Evolutionary conservation across 2,329 filamentous ascomycete genomes (phyloP).

Genomic region (Niveomyces coronatus): DNA sequence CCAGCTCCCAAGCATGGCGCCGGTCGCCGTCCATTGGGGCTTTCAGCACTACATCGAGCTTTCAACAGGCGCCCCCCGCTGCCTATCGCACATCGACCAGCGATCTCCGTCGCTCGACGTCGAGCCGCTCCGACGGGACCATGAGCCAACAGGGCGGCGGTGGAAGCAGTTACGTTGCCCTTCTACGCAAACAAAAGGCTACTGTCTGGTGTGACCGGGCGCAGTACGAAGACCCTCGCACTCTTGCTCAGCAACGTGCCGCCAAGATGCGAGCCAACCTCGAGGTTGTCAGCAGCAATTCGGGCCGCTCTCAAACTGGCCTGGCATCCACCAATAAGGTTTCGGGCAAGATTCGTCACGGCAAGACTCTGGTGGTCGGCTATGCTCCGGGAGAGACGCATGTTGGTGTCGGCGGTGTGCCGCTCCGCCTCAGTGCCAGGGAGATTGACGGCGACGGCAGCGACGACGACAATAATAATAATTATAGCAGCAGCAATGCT

Average conservation of each 20-base stretch:
- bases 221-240: constrained; percentile 80
- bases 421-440: constrained; percentile 84
- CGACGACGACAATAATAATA: constrained; percentile 57
- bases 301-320: constrained; percentile 50
- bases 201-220: constrained; percentile 97
- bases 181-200: constrained; percentile 94
- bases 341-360: constrained; percentile 78
- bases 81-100: constrained; percentile 44
- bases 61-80: constrained; percentile 46
- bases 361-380: constrained; percentile 66
- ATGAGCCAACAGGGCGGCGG: constrained; percentile 34
- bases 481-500: too few species aligned
- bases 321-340: constrained; percentile 54
- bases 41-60: constrained; percentile 61
- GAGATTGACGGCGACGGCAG: constrained; percentile 86
- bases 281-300: constrained; percentile 60
- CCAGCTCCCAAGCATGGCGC: constrained; percentile 31
- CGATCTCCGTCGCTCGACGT: constrained; percentile 67
- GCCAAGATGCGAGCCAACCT: constrained; percentile 79
- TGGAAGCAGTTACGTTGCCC: constrained; percentile 71
- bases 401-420: constrained; percentile 67
- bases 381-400: constrained; percentile 72
- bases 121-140: constrained; percentile 57
- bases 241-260: constrained; percentile 71
- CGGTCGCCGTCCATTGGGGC: constrained; percentile 57